Conservation (phyloP, 768 basidiomycete species). For the Dioszegia crocea region DNA sequence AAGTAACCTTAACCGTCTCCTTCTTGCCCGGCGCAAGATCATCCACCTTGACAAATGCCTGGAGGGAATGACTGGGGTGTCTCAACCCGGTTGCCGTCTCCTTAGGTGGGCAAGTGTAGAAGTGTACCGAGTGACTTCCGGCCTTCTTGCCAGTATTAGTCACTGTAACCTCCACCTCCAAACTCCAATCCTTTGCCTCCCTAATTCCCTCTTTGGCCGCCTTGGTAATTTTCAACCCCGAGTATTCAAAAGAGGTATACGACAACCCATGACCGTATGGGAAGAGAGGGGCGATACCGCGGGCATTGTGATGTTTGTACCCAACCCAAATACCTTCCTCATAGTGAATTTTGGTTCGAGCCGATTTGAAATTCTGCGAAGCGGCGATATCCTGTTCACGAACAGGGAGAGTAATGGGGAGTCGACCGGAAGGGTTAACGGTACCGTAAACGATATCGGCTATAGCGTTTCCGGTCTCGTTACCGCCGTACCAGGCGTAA, state of each 20-base stretch:
- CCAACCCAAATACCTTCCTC: constrained; percentile 42
- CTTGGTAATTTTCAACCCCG: constrained; percentile 53
- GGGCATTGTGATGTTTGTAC: constrained; percentile 60
- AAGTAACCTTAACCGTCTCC: constrained; percentile 38
- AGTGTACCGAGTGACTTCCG: constrained; percentile 65
- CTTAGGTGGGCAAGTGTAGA: constrained; percentile 56
- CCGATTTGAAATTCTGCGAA: constrained; percentile 56
- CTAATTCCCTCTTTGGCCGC: constrained; percentile 9
- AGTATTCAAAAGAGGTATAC: constrained; percentile 66
- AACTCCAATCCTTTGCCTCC: constrained; percentile 24
- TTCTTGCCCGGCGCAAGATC: constrained; percentile 46
- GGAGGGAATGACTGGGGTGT: constrained; percentile 52
- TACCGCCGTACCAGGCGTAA: constrained; percentile 54
- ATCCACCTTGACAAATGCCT: constrained; percentile 54
- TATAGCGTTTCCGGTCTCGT: constrained; percentile 45
- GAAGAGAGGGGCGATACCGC: constrained; percentile 59
- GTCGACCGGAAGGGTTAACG: constrained; percentile 45
- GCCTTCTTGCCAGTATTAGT: constrained; percentile 57
- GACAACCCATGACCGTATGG: constrained; percentile 72
- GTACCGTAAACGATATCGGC: constrained; percentile 49
- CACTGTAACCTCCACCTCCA: constrained; percentile 47
- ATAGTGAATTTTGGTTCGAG: constrained; percentile 24
- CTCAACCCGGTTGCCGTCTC: constrained; percentile 27
- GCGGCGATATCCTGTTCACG: constrained; percentile 63
- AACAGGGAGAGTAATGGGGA: constrained; percentile 55